Percentiles rank a stretch among this genome's conserved stretches.
These are phyloP conservation scores for Phytophthora colocasiae DNA, from an alignment of 352 stramenopile species.

Conservation along the genomic window DNA sequence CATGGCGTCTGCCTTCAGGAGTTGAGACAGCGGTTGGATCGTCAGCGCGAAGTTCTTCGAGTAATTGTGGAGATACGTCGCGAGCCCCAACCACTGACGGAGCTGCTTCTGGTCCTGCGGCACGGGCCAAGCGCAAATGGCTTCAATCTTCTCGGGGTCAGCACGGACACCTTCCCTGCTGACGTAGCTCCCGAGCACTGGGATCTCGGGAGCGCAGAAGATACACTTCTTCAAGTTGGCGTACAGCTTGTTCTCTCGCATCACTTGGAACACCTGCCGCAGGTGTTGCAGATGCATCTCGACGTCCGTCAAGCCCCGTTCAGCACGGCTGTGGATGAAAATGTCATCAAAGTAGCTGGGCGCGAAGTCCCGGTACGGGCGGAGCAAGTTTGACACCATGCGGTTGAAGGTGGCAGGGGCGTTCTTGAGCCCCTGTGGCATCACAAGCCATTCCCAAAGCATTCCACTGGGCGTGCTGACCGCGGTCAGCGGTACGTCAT, in stretches of 20 bases:
- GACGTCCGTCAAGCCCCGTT: neutral
- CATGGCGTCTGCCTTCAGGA: neutral
- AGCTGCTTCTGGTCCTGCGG: neutral
- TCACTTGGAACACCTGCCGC: neutral
- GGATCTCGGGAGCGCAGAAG: neutral
- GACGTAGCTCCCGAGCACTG: neutral
- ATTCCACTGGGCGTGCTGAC: conserved; percentile 36
- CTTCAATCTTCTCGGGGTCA: neutral
- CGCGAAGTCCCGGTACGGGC: neutral
- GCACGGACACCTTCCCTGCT: neutral
- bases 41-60: neutral
- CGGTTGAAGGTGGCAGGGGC: too few relatives aligned
- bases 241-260: conserved; percentile 6
- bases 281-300: neutral
- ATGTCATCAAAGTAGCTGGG: conserved; percentile 2
- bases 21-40: neutral
- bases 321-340: neutral
- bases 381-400: neutral
- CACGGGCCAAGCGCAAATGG: neutral
- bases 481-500: conserved; percentile 33
- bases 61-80: conserved; percentile 4
- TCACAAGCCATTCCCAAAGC: conserved; percentile 44
- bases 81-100: neutral
- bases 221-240: conserved; percentile 1
- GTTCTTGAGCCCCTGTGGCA: conserved; percentile 21